Evolutionary conservation across 75 land plant species (phyloP).

Genomic region (Pinus tabuliformis): DNA sequence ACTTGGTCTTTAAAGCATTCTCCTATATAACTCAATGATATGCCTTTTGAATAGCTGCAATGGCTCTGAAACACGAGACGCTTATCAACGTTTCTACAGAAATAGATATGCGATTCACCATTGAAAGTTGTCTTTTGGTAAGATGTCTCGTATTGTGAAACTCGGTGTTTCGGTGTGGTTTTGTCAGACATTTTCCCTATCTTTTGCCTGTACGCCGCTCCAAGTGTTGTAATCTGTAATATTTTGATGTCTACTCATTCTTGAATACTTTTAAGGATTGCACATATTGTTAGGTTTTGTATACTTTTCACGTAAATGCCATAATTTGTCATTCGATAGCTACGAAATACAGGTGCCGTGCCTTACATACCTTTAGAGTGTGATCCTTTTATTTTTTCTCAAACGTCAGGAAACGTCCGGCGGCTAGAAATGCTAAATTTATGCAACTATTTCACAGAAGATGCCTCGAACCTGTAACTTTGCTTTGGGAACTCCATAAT

Average conservation of each 20-base stretch:
- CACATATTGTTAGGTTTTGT: not conserved
- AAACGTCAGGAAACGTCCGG: not conserved
- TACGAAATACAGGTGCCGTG: not conserved
- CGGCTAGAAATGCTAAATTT: not conserved
- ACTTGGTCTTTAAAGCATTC: too few species aligned
- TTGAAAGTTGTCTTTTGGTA: too few species aligned
- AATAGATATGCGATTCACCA: too few species aligned
- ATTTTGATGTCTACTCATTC: too few species aligned
- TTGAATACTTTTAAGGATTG: not conserved
- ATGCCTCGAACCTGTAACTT: not conserved
- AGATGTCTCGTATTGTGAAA: too few species aligned
- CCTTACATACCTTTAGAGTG: not conserved
- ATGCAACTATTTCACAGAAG: not conserved
- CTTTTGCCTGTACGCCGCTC: not conserved
- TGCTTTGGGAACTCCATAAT: too few species aligned
- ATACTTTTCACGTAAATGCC: not conserved
- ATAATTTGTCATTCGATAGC: not conserved
- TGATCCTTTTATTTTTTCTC: not conserved
- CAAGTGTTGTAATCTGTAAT: too few species aligned
- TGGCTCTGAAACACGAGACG: not conserved
- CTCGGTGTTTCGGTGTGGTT: not conserved
- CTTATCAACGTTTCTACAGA: not conserved
- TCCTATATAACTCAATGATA: not conserved
- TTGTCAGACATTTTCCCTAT: not conserved
- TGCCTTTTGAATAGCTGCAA: not conserved